Evolutionary conservation across 2,329 filamentous ascomycete species (phyloP), one percentile per base, ranked within the genome.

Genomic region (Penicillium sp.): DNA sequence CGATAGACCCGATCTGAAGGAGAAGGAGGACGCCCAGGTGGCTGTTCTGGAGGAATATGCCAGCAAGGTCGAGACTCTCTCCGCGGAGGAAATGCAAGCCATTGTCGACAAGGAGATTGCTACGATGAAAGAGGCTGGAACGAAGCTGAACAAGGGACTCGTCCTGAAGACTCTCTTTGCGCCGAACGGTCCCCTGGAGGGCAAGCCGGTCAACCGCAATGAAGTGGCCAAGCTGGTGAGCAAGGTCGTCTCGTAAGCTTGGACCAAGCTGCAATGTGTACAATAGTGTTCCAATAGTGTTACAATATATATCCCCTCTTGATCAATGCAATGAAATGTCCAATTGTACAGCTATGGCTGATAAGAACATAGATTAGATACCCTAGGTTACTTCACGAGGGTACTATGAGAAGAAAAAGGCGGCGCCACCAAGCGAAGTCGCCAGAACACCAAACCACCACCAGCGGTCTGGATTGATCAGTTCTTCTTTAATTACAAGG

Each of bases 361-460:
- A 26, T 6, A 8, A 42, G 24, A 42, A 19, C 24, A 42, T 23
- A 23, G 11, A 42, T 24, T 28, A 10, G 24, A 28, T 28, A 28
- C 5, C 24, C 10, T 10, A 10, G 10, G 10, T 10, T 28, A 28
- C 5, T 5, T 28, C 24, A 28, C 24, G 10, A 28, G n/a, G n/a
- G n/a, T n/a, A n/a, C 59, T 51, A 73, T n/a, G 68, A 71, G 34
- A 64, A 72, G 50, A 75, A 64, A 29, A 76, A 56, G 10, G 65
- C 65, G 28, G 75, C 56, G 1, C 77, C 75, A 18, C 79, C 79
- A 14, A 79, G 53, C 11, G 74, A 73, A 10, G 75, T 79, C 66
- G 79, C 72, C n/a, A 77, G 59, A 10, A 80, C 66, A 14, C 79
- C 78, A 48, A 78, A 61, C 78, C 79, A 81, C 74, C 78, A 77